Evolutionary conservation across 768 basidiomycete genomes (phyloP), one percentile per base, ranked within the genome.

Genomic region (Dentipellis fragilis): DNA sequence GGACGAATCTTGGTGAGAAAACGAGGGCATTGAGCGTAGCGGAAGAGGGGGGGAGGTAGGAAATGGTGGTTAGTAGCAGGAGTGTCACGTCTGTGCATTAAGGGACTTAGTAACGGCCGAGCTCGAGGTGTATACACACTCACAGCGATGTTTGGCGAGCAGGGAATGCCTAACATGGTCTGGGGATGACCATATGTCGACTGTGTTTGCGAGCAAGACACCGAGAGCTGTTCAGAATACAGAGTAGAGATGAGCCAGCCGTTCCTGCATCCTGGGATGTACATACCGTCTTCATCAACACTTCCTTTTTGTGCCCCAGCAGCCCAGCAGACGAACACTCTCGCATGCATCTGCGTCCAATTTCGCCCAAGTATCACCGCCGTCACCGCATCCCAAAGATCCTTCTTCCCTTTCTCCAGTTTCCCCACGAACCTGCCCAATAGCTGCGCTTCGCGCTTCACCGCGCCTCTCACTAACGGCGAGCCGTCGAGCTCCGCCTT

Each of bases 101-200:
- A 57, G 37, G 12, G 48, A 56, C 54, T 39, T 16, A 17, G 14
- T 14, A 12, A 45, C 22, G 14, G 45, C 47, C 17, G 23, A n/a
- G 47, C 48, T 9, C n/a, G 38, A n/a, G 16, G 29, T 3, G 11
- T 54, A 53, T 10, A 54, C 54, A 34, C 1, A 73, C 86, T 58
- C 69, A 92, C 91, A 90, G 53, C 72, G 81, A 69, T 95, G 92
- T 17, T 78, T 76, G 19, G 80, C 78, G 7, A 92, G 73, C 21
- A 89, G 69, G 0, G 91, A 90, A 66, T 87, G 86, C 58, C 83
- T 87, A 64, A 96, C 76, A 63, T 93, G 87, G 48, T 87, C 86
- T 1, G 81, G 68, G 21, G 84, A 78, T 4, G 85, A 75, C 95
- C 95, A 98, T 0, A 76, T 65, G 5, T 81, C 79, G 7, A 89